These are phyloP conservation scores for Wickerhamomyces xylosicus DNA, from an alignment of 805 yeast species.

Conservation along the genomic window DNA sequence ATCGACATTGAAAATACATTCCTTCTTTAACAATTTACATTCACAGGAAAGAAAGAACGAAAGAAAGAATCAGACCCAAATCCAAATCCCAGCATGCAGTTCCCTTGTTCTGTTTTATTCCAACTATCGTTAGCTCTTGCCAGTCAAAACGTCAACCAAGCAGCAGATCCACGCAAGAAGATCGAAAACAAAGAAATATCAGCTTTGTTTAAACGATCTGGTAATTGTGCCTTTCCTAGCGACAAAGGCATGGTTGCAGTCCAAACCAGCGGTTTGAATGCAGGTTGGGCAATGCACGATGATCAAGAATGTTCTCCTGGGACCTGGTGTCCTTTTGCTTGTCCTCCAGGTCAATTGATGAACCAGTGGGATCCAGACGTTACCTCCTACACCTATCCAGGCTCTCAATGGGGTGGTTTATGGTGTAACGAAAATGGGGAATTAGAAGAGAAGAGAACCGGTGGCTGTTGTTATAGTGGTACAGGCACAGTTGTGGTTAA, in stretches of 20 bases:
- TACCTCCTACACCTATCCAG: constrained; percentile 67
- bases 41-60: too few species aligned
- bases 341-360: constrained; percentile 80
- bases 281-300: constrained; percentile 81
- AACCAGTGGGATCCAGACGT: constrained; percentile 81
- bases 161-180: constrained; percentile 14
- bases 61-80: too few species aligned
- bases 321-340: constrained; percentile 85
- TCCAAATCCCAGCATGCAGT: too few species aligned
- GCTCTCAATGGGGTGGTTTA: constrained; percentile 75
- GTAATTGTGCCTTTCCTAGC: constrained; percentile 59
- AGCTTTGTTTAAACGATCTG: constrained; percentile 22
- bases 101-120: neutral
- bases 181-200: constrained; percentile 19
- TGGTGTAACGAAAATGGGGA: constrained; percentile 66
- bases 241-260: constrained; percentile 61
- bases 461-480: constrained; percentile 65
- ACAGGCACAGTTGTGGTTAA: constrained; percentile 58
- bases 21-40: too few species aligned
- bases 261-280: constrained; percentile 45
- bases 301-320: constrained; percentile 69
- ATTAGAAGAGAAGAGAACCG: constrained; percentile 47
- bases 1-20: too few species aligned
- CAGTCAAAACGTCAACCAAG: constrained; percentile 8
- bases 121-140: neutral